Base-by-base conservation (phyloP, 345 rosid genomes). In the Acer negundo region DNA sequence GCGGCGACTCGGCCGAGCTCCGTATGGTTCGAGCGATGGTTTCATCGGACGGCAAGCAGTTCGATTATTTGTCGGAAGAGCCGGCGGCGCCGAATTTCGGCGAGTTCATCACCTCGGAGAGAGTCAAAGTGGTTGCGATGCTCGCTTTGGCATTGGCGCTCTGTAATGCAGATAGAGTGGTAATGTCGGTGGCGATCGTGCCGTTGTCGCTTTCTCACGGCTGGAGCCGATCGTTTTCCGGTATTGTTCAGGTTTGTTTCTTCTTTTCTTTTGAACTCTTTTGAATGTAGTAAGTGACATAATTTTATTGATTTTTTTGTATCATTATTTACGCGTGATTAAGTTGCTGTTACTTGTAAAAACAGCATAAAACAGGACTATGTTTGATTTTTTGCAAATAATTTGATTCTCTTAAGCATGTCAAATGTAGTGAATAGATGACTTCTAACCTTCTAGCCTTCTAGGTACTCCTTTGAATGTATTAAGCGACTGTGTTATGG, bases 221-320 rank as follows among this genome's bases (percentile, higher is more conserved):
- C 9, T 95, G 99, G 99, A 92, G 96, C 87, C 91, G 91, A 66
- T 91, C 99, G n/a, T 95, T 95, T 83, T 85, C 93, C 76, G 99
- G 99, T 81, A 89, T 95, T 82, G 97, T 93, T 85, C 98, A 95
- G 97, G 98, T 95, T 53, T 24, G 12, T 68, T 7, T 75, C 49
- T 10, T 46, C 49, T 42, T 58, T 24, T 62, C 13, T 73, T 23
- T 40, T 42, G 20, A 6, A 42, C 46, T 42, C 7, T 42, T 31
- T 7, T 61, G 6, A 38, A 20, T 71, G 19, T 62, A 62, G 7
- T 28, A 44, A 44, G 13, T 44, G 49, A 2, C 11, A 44, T 44
- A 10, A 44, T 44, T 44, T 44, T 44, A 10, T 44, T 44, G 47
- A 40, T 40, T 40, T 8, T 8, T 7, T 9, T 44, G 35, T 44